phyloP scores from a whole-genome alignment of 2,329 filamentous ascomycete genomes.

The Epicoccum nigrum region DNA sequence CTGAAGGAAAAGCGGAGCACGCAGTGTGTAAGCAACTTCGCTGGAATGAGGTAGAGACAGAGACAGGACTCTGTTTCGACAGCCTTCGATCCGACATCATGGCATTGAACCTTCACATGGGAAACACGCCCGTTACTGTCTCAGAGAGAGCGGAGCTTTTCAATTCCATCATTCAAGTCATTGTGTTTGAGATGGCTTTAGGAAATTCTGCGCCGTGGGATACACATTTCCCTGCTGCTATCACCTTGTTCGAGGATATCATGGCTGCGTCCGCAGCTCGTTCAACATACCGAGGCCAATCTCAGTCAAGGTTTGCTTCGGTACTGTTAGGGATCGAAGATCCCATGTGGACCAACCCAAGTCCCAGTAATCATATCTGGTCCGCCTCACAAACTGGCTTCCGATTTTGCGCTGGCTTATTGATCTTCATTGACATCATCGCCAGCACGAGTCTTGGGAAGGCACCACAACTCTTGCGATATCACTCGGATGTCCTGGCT shows the following conservation, averaged over 20 bases:
- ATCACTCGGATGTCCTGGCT: constrained; percentile 15
- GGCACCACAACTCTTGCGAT: constrained; percentile 8
- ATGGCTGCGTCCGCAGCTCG: constrained; percentile 1
- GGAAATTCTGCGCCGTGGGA: constrained; percentile 17
- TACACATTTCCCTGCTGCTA: constrained; percentile 20
- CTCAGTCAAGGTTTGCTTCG: constrained; percentile 12
- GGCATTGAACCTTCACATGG: constrained; percentile 1
- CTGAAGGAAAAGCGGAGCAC: constrained; percentile 8
- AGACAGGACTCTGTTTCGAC: constrained; percentile 19
- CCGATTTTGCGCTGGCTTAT: constrained; percentile 19
- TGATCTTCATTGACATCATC: constrained; percentile 24
- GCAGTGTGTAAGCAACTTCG: constrained; percentile 17
- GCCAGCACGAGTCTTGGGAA: constrained; percentile 16
- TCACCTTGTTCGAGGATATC: constrained; percentile 21
- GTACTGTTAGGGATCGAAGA: constrained; percentile 12
- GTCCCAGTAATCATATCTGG: constrained; percentile 17
- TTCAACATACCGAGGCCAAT: constrained; percentile 1
- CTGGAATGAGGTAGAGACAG: constrained; percentile 19
- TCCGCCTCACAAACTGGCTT: constrained; percentile 18
- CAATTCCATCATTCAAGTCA: constrained; percentile 17
- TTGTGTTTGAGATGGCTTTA: constrained; percentile 24
- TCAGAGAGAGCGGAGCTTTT: constrained; percentile 15
- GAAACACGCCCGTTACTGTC: neutral
- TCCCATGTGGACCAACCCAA: constrained; percentile 17
- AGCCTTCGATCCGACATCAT: constrained; percentile 16